Evolutionary conservation across 108 stramenopile species (phyloP).

Genomic region (Cyclotella cryptica): DNA sequence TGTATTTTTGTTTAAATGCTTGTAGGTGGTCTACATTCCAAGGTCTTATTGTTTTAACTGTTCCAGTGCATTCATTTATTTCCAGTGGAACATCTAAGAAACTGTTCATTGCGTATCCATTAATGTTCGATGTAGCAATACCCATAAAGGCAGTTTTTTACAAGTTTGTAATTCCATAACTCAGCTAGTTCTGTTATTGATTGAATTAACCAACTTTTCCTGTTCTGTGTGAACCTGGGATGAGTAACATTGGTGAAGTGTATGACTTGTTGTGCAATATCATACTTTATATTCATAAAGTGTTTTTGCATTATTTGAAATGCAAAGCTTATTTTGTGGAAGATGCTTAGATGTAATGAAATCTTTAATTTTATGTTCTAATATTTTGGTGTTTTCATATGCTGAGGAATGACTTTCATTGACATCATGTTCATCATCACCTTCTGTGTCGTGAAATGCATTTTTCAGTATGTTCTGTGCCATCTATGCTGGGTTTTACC

Average conservation of each 20-base stretch:
- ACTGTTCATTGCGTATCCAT: constrained; percentile 17
- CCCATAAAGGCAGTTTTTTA: constrained; percentile 21
- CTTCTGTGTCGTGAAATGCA: no score
- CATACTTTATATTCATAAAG: background rate
- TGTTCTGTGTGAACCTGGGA: background rate
- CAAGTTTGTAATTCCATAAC: background rate
- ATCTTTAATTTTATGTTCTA: background rate
- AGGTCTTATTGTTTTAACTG: background rate
- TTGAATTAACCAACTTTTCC: no score
- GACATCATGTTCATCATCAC: no score
- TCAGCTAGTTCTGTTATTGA: no score
- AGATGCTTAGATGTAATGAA: background rate
- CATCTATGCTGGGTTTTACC: no score
- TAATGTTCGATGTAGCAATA: constrained; percentile 17
- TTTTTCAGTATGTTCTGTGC: no score
- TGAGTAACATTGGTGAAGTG: background rate
- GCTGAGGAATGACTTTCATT: no score
- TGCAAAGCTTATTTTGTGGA: background rate
- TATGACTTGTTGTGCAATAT: no score
- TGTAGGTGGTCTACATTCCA: constrained; percentile 1
- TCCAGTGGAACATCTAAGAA: no score
- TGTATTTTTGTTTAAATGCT: constrained; percentile 6
- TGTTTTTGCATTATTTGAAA: background rate
- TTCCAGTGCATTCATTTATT: background rate
- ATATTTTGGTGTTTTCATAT: no score